Evolutionary conservation across 306 rosid species (phyloP).

Genomic region (Casuarina glauca): DNA sequence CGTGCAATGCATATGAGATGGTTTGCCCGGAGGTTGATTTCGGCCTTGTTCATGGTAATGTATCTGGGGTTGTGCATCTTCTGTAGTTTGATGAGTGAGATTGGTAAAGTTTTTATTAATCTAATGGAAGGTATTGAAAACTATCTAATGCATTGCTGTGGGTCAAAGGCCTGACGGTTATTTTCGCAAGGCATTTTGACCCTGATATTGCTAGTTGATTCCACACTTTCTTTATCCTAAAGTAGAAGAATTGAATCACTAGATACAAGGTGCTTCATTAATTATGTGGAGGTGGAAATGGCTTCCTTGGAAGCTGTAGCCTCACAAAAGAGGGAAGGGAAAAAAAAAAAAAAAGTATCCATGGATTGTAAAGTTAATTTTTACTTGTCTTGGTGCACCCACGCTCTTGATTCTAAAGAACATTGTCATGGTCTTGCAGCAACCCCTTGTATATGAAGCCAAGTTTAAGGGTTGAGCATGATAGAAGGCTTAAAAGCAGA

Average conservation of each 20-base stretch:
- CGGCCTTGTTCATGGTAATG: conserved; percentile 85
- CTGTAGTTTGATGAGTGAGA: background rate
- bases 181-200: too few species aligned
- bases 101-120: conserved; percentile 1
- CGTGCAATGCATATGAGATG: conserved; percentile 92
- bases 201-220: background rate
- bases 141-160: background rate
- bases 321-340: background rate
- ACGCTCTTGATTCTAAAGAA: background rate
- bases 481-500: conserved; percentile 22
- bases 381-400: background rate
- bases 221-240: background rate
- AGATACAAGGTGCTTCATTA: background rate
- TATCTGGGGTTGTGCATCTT: background rate
- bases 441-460: conserved; percentile 75
- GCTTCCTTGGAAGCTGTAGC: background rate
- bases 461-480: conserved; percentile 64
- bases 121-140: background rate
- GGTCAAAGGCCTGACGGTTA: background rate
- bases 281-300: background rate
- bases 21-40: conserved; percentile 90
- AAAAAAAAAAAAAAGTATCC: background rate
- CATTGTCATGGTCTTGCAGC: conserved; percentile 50
- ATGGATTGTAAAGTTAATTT: background rate
- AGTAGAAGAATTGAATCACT: background rate